These are phyloP conservation scores for Scleroderma bovista DNA, from an alignment of 768 basidiomycete genomes.

Conservation along the genomic window DNA sequence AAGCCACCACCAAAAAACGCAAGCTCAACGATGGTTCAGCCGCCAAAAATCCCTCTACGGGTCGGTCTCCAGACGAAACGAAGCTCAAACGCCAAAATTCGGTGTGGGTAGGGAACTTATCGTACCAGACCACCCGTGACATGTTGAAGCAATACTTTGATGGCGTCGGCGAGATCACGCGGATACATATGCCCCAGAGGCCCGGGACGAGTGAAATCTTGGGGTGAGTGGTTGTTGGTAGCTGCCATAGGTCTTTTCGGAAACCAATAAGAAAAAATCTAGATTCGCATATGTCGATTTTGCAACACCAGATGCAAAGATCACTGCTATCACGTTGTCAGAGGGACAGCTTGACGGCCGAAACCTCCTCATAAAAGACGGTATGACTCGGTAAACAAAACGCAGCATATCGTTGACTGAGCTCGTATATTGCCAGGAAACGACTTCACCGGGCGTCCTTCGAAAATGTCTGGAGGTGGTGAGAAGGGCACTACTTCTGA, in stretches of 20 bases:
- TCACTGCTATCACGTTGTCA: conserved; percentile 69
- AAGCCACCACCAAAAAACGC: conserved; percentile 37
- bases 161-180: conserved; percentile 66
- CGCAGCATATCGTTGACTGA: conserved; percentile 1
- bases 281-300: conserved; percentile 99
- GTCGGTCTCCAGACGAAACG: conserved; percentile 9
- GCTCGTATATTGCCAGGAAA: conserved; percentile 42
- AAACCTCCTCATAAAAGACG: conserved; percentile 89
- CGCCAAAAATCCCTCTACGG: conserved; percentile 3
- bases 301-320: conserved; percentile 66
- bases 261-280: not conserved
- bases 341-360: conserved; percentile 83
- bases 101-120: conserved; percentile 93
- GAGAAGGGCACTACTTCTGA: conserved; percentile 25
- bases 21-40: conserved; percentile 32
- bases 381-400: conserved; percentile 33
- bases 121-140: conserved; percentile 80
- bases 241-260: not conserved
- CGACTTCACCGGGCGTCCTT: conserved; percentile 68
- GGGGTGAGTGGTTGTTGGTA: conserved; percentile 50
- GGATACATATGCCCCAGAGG: conserved; percentile 85
- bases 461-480: conserved; percentile 32
- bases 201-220: conserved; percentile 61
- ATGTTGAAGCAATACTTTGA: conserved; percentile 69
- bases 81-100: conserved; percentile 68